Evolutionary conservation across 768 basidiomycete genomes (phyloP).

Genomic region (Mycena rebaudengoi): DNA sequence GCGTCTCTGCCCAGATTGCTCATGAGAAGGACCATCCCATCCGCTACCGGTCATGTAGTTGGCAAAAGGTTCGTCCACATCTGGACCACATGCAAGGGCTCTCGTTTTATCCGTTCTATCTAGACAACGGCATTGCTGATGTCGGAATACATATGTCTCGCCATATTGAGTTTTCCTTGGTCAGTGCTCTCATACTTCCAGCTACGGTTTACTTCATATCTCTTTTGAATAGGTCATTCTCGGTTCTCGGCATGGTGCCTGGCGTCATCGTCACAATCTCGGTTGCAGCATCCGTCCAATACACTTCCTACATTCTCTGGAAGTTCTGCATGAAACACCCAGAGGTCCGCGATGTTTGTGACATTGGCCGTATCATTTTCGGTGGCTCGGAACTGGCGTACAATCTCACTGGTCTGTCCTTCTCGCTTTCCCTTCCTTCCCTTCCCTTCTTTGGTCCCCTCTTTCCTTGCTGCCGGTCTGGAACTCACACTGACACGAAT

Average conservation of each 20-base stretch:
- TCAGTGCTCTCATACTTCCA: neutral
- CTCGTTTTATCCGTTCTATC: neutral
- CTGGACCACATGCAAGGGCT: neutral
- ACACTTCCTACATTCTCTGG: slow-evolving; percentile 56
- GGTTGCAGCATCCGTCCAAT: slow-evolving; percentile 48
- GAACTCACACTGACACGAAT: too few relatives aligned
- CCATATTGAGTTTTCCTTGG: slow-evolving; percentile 38
- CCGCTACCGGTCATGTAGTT: slow-evolving; percentile 43
- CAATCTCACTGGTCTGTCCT: slow-evolving; percentile 56
- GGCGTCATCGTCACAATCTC: slow-evolving; percentile 50
- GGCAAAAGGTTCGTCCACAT: slow-evolving; percentile 40
- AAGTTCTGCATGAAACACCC: slow-evolving; percentile 58
- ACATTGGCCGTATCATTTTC: slow-evolving; percentile 58
- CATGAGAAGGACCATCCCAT: slow-evolving; percentile 37
- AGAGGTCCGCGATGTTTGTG: slow-evolving; percentile 58
- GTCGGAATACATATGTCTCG: slow-evolving; percentile 47
- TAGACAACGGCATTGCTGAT: slow-evolving; percentile 43
- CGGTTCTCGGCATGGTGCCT: slow-evolving; percentile 53
- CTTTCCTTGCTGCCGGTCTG: too few relatives aligned
- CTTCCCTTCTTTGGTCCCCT: too few relatives aligned
- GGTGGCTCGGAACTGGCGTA: slow-evolving; percentile 56
- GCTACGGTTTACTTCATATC: neutral
- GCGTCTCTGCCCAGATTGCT: slow-evolving; percentile 16
- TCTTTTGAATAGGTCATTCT: slow-evolving; percentile 25
- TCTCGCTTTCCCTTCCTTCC: too few relatives aligned